Evolutionary conservation across 441 rosid genomes (phyloP), one percentile per base, ranked within the genome.

Genomic region (Theobroma grandiflorum): DNA sequence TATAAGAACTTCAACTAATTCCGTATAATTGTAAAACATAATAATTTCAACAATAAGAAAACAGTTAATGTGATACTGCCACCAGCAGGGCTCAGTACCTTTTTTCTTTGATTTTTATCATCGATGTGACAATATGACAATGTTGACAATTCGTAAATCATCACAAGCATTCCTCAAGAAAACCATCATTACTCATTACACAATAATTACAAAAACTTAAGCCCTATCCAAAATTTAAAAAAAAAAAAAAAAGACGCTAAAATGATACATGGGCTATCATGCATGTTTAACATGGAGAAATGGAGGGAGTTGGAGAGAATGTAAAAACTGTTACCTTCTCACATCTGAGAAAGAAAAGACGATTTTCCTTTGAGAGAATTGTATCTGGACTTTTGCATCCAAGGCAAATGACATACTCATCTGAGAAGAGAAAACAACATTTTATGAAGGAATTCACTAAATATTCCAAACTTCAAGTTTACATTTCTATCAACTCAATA

Each of bases 351-450:
- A 90, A 90, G 84, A 88, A 88, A 58, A 88, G 87, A 67, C 86
- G 84, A 75, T 86, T 89, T 86, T 89, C 92, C 84, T 87, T 92
- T 3, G 89, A 82, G 49, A 88, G 89, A 61, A 87, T 84, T 2
- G 90, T 89, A 87, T 89, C 91, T n/a, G 92, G 91, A 84, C 91
- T 90, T 87, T 86, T 91, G 81, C 93, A 91, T 74, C 90, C 88
- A 79, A 84, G 75, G 82, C 90, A 90, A 59, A 88, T 85, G 57
- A 90, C 93, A 75, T 89, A 90, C 79, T 91, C 92, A 81, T 85
- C 93, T 90, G 84, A 43, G 78, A 75, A 75, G 31, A 68, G 26
- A 9, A 52, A 68, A 70, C 35, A 16, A 76, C 37, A 40, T 20
- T 58, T 37, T 10, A 72, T 20, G 26, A 14, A 42, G 26, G 31